Evolutionary conservation across 1,139 yeast genomes (phyloP), one percentile per base, ranked within the genome.

Genomic region (Sugiyamaella paludigena): DNA sequence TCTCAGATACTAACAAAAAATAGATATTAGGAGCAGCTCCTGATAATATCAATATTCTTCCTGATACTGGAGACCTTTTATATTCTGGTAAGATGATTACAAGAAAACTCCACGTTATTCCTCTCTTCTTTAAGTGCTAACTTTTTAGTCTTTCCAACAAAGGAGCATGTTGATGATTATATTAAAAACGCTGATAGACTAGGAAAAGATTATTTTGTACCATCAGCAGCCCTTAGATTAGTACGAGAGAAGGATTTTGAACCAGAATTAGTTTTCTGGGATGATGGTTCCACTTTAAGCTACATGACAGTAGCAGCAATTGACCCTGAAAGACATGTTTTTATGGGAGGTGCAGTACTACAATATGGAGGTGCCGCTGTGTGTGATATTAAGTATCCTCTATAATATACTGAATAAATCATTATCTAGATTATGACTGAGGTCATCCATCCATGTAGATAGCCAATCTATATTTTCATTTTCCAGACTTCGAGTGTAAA

Each of bases 221-320:
- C 47, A 13, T 43, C 47, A 4, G 47, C 47, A 11, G 45, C 47
- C n/a, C 28, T 43, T 24, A 26, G 16, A 26, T 36, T 43, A 11
- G 16, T 27, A 11, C 26, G 38, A 33, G 8, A 24, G 16, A 24
- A 26, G 8, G 19, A 29, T 15, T 43, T 13, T 29, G 29, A 43
- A 29, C 47, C 47, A 7, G 47, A 43, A 27, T 36, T 43, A 4
- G 12, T 27, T 7, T 43, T 38, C 36, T 43, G 47, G 47, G 47
- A 43, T 26, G 41, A 43, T 19, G 47, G 47, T 2, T 38, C 45
- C 16, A 27, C 30, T 5, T 13, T 36, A 11, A 43, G 41, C n/a
- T 43, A 43, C 16, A 43, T 43, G 47, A 43, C 47, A 5, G 47
- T 41, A 11, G 36, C 36, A 39, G 47, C 47, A 9, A 24, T 43